Base-by-base conservation (phyloP, 2,329 filamentous ascomycete genomes). In the Sclerotiophoma versabilis region DNA sequence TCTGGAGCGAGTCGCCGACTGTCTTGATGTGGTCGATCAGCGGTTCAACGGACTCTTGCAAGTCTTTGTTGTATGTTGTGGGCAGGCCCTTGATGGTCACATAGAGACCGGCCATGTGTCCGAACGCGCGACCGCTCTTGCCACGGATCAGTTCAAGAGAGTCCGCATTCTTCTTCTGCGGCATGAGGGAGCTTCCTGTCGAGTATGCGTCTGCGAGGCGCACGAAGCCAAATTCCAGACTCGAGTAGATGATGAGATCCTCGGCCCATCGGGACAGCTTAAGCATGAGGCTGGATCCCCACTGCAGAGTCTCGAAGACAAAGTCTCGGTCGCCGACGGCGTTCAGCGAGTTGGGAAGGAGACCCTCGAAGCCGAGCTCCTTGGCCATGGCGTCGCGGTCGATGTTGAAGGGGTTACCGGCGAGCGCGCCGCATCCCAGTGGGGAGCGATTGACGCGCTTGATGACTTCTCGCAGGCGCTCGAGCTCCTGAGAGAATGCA, bases 31-130 rank as follows among this genome's bases (percentile, higher is more conserved):
- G 85, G 75, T 96, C 91, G 42, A 96, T 84, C 77, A 96, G 86
- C n/a, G 89, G 88, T 80, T 96, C 89, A 58, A 91, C 87, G 54
- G 86, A 88, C 77, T 96, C 92, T 76, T 96, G 91, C n/a, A 96
- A 77, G 74, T 96, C 91, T 77, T 96, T 96, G 81, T 96, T 93
- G 81, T 96, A 96, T 3, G 89, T 92, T 36, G 84, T 89, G 2
- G 91, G 90, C 23, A 95, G 84, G 50, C 89, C 89, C 75, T 89
- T 88, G 75, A 87, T 81, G 30, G 87, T 90, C 78, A 87, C 87
- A 83, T 91, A 91, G 60, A 95, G 77, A 30, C 90, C 91, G 5
- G 89, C 84, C 86, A 93, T 90, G 61, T 92, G 88, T 22, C 91
- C 92, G 69, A 96, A 93, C 3, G 87, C 84, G 54, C 89, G 83